Evolutionary conservation across 2,329 filamentous ascomycete genomes (phyloP).

Genomic region (Fusarium newnesense): DNA sequence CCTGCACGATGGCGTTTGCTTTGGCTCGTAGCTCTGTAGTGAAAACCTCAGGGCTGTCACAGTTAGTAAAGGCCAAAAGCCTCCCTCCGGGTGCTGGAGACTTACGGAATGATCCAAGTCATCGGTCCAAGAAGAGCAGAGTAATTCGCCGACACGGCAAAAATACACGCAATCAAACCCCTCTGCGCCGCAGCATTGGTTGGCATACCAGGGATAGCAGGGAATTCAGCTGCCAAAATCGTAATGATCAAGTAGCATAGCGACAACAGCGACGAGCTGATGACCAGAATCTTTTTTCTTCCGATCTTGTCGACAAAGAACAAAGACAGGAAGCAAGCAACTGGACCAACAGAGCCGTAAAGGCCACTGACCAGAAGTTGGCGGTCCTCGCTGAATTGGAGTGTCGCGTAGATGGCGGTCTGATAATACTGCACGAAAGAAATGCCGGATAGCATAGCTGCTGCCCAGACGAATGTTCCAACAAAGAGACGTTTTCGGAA

Average conservation of each 20-base stretch:
- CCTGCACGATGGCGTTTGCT: constrained; percentile 54
- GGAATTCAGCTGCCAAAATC: constrained; percentile 51
- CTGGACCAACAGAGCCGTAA: constrained; percentile 51
- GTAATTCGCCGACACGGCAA: constrained; percentile 47
- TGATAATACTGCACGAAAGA: constrained; percentile 57
- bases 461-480: constrained; percentile 54
- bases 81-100: background rate
- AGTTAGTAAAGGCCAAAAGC: rapidly evolving
- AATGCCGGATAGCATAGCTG: constrained; percentile 54
- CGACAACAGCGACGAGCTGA: constrained; percentile 50
- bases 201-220: constrained; percentile 48
- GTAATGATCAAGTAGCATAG: constrained; percentile 54
- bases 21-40: constrained; percentile 54
- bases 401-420: constrained; percentile 54
- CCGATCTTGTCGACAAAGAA: constrained; percentile 53
- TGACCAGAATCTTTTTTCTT: constrained; percentile 51
- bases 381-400: constrained; percentile 50
- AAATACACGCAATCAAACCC: constrained; percentile 54
- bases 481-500: constrained; percentile 53
- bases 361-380: constrained; percentile 54
- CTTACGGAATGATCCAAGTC: constrained; percentile 57
- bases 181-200: constrained; percentile 52
- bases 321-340: constrained; percentile 51
- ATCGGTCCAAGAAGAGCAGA: constrained; percentile 53
- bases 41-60: constrained; percentile 51